phyloP scores from a whole-genome alignment of 164 flowering plant genomes.

The Pachysandra terminalis region DNA sequence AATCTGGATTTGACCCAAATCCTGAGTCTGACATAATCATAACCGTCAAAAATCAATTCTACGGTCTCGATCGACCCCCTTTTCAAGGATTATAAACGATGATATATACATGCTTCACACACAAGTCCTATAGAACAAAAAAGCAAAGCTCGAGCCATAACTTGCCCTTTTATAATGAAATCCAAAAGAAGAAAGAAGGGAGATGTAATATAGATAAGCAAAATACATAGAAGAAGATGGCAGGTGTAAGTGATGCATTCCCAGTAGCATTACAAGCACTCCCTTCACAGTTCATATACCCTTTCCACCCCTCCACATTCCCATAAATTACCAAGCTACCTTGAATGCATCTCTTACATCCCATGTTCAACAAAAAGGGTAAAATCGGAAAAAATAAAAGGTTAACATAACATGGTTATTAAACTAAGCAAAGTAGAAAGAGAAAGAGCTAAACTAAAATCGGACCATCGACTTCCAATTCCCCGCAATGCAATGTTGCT shows the following conservation, averaged over 20 bases:
- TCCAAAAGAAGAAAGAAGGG: too few relatives aligned
- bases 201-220: conserved; percentile 9
- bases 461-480: conserved; percentile 88
- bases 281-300: too few relatives aligned
- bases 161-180: too few relatives aligned
- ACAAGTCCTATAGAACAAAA: too few relatives aligned
- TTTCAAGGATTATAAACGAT: too few relatives aligned
- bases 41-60: too few relatives aligned
- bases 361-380: conserved; percentile 25
- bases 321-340: conserved; percentile 24
- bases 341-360: conserved; percentile 84
- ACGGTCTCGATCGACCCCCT: too few relatives aligned
- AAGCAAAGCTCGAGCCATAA: too few relatives aligned
- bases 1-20: too few relatives aligned
- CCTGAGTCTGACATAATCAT: too few relatives aligned
- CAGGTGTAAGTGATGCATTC: conserved; percentile 72
- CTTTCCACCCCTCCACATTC: too few relatives aligned
- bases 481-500: conserved; percentile 76
- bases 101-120: neutral
- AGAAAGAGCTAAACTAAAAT: conserved; percentile 17
- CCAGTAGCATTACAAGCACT: conserved; percentile 57
- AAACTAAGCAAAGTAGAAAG: conserved; percentile 9
- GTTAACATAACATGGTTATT: conserved; percentile 6
- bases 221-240: conserved; percentile 31
- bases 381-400: conserved; percentile 12